Base-by-base conservation (phyloP, 2,329 filamentous ascomycete genomes). In the Ophiostoma perfectum region DNA sequence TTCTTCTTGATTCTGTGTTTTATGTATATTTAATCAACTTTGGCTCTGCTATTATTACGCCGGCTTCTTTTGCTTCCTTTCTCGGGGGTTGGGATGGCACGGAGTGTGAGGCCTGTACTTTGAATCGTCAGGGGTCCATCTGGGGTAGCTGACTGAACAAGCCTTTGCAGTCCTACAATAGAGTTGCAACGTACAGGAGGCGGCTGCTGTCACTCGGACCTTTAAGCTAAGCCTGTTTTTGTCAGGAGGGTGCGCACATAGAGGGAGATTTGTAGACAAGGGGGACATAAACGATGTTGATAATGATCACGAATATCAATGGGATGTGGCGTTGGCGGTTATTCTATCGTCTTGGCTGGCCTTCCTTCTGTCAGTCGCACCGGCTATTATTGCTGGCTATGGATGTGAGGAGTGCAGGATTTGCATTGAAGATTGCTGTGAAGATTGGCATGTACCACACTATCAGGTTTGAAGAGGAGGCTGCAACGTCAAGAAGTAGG, bases 61-160 rank as follows among this genome's bases (percentile, higher is more conserved):
- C 66, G 65, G 58, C 7, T 60, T 42, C 49, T 64, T 47, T 66
- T 55, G 65, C 67, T 49, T 44, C 18, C 36, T 27, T 60, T 66
- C 18, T 55, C 55, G 27, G n/a, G 55, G 55, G 12, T 38, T 38
- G 27, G 27, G 38, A 60, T 11, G 27, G 49, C 27, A 55, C n/a
- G 49, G 27, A 55, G 27, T 12, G 49, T 27, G 18, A 8, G 27
- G 12, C 27, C 9, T 38, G 52, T 58, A 11, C 49, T 52, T 58
- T 44, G 42, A 44, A 18, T 58, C 52, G 18, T 38, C 49, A 16
- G 27, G 55, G 55, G 55, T 2, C 27, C 14, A 12, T 12, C 52
- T 36, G 52, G 52, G 52, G 52, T 3, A 36, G 52, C 52, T 58
- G 42, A 44, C 11, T 58, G 52, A 27, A 55, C 11, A 55, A 55